Evolutionary conservation across 495 filamentous ascomycete genomes (phyloP).

Genomic region (Cercophora newfieldiana): DNA sequence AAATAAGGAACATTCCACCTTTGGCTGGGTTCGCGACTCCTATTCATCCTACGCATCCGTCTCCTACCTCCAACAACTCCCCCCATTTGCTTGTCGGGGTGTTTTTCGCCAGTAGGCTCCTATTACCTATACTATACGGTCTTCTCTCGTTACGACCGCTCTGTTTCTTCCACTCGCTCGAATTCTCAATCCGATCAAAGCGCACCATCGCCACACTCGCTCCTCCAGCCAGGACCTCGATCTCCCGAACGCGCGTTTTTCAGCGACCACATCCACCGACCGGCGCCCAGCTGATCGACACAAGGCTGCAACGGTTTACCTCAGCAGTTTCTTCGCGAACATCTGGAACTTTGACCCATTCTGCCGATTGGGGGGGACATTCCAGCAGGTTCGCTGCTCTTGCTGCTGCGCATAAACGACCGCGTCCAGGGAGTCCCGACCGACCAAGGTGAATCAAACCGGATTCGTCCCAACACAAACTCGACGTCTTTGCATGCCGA

Average conservation of each 20-base stretch:
- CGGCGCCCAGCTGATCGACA: background rate
- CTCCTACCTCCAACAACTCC: background rate
- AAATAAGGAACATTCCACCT: background rate
- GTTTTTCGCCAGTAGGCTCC: background rate
- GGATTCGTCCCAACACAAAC: conserved; percentile 17
- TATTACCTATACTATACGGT: background rate
- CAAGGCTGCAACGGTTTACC: background rate
- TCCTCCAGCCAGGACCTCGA: too few species aligned
- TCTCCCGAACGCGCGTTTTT: too few species aligned
- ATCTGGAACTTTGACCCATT: conserved; percentile 12
- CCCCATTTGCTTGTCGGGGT: background rate
- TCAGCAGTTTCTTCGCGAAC: background rate
- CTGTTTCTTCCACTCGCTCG: background rate
- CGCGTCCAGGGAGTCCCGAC: conserved; percentile 14
- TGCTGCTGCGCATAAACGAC: conserved; percentile 19
- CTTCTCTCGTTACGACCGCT: background rate
- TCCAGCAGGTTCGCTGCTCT: conserved; percentile 7
- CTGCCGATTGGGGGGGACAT: conserved; percentile 14
- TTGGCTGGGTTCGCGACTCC: background rate
- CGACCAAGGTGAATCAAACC: conserved; percentile 23
- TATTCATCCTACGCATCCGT: background rate
- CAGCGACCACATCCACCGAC: background rate
- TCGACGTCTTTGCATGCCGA: conserved; percentile 12
- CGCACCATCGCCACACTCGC: background rate
- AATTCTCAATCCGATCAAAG: background rate